Base-by-base conservation (phyloP, 257 asterid species). In the Haberlea rhodopensis region DNA sequence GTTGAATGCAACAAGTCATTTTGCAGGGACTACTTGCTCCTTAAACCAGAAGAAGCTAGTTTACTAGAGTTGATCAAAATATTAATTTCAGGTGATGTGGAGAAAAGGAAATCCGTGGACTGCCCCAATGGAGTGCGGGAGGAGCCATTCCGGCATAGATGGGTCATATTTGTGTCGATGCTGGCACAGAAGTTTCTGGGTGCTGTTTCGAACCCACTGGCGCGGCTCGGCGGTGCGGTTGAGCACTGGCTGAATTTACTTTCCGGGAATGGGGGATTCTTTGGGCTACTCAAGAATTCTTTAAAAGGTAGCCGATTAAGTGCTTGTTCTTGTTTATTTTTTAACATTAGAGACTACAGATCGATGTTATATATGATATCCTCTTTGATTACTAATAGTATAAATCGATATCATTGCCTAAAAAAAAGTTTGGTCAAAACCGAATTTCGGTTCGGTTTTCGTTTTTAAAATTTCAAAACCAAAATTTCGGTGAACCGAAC, bases 191-290 rank as follows among this genome's bases (percentile, higher is more conserved):
- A 79, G 49, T 8, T 75, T 20, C 57, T 82, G 64, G 71, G 52
- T 25, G 56, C 69, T 0, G 46, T 40, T 18, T 53, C 84, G 0
- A 78, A 71, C 19, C 87, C 87, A 8, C 5, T 85, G 80, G 78
- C 81, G 0, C 6, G 29, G 0, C 15, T 68, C 15, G 95, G 97
- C 22, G 71, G 82, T 6, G 66, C 45, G 0, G 28, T 75, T 6
- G 94, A 87, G 70, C 11, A 79, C 32, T 89, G 88, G 74, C 43
- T 89, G 2, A 87, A 89, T 67, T 72, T 87, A 71, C 52, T 85
- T 22, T 75, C 84, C 0, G 55, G 31, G 19, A 82, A 89, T 57
- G 75, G 73, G 31, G 74, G 78, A 21, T 62, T 80, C 31, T 73
- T 66, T 31, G 16, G 64, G 19, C 75, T 83, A 2, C 11, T 78